These are phyloP conservation scores for Xylaria venustula DNA, from an alignment of 495 filamentous ascomycete species.

Conservation along the genomic window DNA sequence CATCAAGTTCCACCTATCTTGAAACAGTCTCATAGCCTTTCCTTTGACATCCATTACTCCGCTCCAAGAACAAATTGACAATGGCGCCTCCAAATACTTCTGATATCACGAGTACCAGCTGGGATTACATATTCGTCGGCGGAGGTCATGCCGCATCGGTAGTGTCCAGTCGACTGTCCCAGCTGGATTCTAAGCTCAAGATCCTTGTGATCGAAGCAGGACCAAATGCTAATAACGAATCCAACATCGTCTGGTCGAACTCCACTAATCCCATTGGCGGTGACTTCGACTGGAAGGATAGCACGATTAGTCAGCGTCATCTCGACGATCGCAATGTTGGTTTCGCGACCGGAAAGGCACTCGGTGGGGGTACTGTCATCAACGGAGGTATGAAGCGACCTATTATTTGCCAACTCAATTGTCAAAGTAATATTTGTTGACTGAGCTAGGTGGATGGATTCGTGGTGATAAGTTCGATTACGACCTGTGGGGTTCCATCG, in stretches of 20 bases:
- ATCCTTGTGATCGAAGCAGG: constrained; percentile 39
- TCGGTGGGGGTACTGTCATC: constrained; percentile 33
- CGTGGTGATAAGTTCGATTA: constrained; percentile 38
- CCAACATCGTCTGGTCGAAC: constrained; percentile 15
- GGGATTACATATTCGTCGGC: constrained; percentile 35
- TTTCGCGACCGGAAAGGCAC: constrained; percentile 37
- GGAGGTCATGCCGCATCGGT: constrained; percentile 35
- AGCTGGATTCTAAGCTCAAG: constrained; percentile 14
- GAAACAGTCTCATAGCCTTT: too few species aligned
- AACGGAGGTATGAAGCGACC: constrained; percentile 17
- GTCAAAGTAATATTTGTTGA: too few species aligned
- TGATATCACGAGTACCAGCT: too few species aligned
- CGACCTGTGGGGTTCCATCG: constrained; percentile 35
- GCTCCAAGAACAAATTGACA: too few species aligned
- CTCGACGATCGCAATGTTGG: constrained; percentile 32
- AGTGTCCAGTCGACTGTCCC: constrained; percentile 25
- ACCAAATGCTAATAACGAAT: constrained; percentile 23
- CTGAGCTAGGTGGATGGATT: constrained; percentile 37
- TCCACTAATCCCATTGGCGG: constrained; percentile 18
- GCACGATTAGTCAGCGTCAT: constrained; percentile 31
- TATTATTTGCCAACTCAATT: too few species aligned
- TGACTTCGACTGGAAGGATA: constrained; percentile 31
- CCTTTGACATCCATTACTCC: too few species aligned
- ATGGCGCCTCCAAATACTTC: too few species aligned
- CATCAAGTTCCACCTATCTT: too few species aligned